A percentile compares a stretch with the other conserved stretches of the same genome.
phyloP scores from a whole-genome alignment of 805 yeast species.

The Wickerhamomyces tratensis region DNA sequence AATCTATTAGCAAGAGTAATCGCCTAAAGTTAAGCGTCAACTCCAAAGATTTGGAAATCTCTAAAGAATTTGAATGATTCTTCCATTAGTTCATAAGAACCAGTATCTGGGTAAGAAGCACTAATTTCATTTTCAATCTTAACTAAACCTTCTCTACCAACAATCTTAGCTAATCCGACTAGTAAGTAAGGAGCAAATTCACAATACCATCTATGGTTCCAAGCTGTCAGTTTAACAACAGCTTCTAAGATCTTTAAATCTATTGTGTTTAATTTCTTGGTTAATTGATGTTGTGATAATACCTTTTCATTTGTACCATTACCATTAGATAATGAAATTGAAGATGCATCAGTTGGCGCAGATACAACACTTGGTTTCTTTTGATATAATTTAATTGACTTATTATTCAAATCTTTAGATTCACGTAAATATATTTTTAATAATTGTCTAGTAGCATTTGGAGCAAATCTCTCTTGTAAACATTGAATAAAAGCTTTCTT shows the following conservation, averaged over 20 bases:
- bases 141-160: constrained; percentile 68
- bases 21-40: constrained; percentile 1
- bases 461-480: constrained; percentile 65
- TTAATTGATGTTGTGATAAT: constrained; percentile 16
- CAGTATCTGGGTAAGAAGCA: constrained; percentile 55
- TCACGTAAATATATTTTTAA: constrained; percentile 55
- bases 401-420: constrained; percentile 18
- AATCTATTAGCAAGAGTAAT: too few relatives aligned
- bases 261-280: constrained; percentile 7
- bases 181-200: constrained; percentile 72
- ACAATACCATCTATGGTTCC: constrained; percentile 97
- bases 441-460: constrained; percentile 67
- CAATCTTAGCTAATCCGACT: constrained; percentile 46
- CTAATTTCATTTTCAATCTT: constrained; percentile 66
- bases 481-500: constrained; percentile 74
- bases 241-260: constrained; percentile 57
- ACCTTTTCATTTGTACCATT: not conserved
- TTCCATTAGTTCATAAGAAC: constrained; percentile 47
- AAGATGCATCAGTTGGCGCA: constrained; percentile 8
- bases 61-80: constrained; percentile 38
- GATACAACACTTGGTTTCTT: constrained; percentile 22
- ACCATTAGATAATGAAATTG: constrained; percentile 4
- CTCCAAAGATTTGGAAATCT: constrained; percentile 8
- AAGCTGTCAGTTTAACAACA: constrained; percentile 74
- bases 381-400: constrained; percentile 11